phyloP scores from a whole-genome alignment of 2,329 filamentous ascomycete species.

The Monosporascus ibericus region DNA sequence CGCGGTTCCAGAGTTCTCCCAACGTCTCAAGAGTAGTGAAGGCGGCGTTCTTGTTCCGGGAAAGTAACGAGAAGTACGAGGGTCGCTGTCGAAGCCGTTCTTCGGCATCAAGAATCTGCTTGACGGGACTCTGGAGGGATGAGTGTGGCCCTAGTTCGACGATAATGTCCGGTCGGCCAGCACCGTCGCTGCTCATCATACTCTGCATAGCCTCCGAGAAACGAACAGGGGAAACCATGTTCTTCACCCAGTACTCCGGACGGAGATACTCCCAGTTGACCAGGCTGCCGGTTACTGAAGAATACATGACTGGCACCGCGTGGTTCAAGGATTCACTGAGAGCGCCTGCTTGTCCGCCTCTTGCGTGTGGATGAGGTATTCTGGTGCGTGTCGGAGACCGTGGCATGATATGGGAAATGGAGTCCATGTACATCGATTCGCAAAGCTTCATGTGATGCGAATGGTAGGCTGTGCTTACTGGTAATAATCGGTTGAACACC shows the following conservation, averaged over 20 bases:
- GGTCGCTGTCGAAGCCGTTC: constrained; percentile 7
- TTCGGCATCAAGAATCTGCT: constrained; percentile 16
- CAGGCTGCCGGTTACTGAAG: constrained; percentile 13
- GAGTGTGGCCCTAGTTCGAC: constrained; percentile 20
- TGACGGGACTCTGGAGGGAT: constrained; percentile 16
- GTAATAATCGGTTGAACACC: constrained; percentile 13
- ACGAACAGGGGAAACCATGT: constrained; percentile 17
- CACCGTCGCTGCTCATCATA: constrained; percentile 5
- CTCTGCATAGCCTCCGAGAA: constrained; percentile 15
- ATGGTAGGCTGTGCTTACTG: constrained; percentile 19
- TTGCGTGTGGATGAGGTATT: constrained; percentile 7
- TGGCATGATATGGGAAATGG: constrained; percentile 13
- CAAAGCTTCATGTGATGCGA: constrained; percentile 28
- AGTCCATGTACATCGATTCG: constrained; percentile 16
- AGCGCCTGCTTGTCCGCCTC: constrained; percentile 4
- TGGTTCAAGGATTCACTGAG: background rate
- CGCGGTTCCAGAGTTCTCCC: constrained; percentile 15
- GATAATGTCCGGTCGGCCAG: constrained; percentile 10
- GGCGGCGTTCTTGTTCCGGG: constrained; percentile 8
- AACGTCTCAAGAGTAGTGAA: constrained; percentile 11
- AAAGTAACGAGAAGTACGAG: constrained; percentile 12
- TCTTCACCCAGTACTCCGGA: constrained; percentile 17
- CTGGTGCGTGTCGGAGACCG: constrained; percentile 6
- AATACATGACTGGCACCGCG: constrained; percentile 14
- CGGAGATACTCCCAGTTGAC: constrained; percentile 11